Evolutionary conservation across 2,329 filamentous ascomycete genomes (phyloP).

Genomic region (Arthrinium phaeospermum): DNA sequence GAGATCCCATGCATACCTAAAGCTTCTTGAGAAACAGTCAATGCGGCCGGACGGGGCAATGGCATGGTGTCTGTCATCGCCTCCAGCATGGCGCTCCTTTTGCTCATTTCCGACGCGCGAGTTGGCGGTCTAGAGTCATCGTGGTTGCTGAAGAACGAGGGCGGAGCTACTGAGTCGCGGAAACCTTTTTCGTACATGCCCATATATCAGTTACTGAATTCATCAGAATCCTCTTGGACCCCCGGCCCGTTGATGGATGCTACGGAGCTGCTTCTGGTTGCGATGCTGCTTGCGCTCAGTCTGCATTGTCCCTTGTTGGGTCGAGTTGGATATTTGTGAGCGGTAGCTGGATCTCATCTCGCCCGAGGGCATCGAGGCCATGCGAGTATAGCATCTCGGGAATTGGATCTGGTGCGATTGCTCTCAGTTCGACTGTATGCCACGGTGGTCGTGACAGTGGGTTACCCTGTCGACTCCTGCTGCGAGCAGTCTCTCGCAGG

Average conservation of each 20-base stretch:
- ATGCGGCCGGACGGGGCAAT: constrained; percentile 28
- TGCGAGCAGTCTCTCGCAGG: constrained; percentile 30
- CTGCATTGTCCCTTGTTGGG: constrained; percentile 64
- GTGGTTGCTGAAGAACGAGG: constrained; percentile 37
- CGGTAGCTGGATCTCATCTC: constrained; percentile 62
- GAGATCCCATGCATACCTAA: neutral
- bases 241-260: constrained; percentile 58
- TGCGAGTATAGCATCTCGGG: constrained; percentile 43
- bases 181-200: constrained; percentile 72
- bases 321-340: constrained; percentile 57
- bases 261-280: constrained; percentile 79
- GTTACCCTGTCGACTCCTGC: constrained; percentile 33
- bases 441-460: constrained; percentile 35
- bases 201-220: constrained; percentile 71
- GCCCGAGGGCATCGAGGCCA: constrained; percentile 54
- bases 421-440: constrained; percentile 44
- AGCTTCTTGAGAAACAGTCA: constrained; percentile 1
- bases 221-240: constrained; percentile 51
- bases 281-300: constrained; percentile 84
- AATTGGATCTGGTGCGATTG: constrained; percentile 42
- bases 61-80: constrained; percentile 45
- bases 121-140: constrained; percentile 45
- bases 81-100: constrained; percentile 46
- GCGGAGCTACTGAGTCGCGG: constrained; percentile 48
- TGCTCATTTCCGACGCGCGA: constrained; percentile 45